Evolutionary conservation across 352 stramenopile genomes (phyloP).

Genomic region (Phytophthora litchii): DNA sequence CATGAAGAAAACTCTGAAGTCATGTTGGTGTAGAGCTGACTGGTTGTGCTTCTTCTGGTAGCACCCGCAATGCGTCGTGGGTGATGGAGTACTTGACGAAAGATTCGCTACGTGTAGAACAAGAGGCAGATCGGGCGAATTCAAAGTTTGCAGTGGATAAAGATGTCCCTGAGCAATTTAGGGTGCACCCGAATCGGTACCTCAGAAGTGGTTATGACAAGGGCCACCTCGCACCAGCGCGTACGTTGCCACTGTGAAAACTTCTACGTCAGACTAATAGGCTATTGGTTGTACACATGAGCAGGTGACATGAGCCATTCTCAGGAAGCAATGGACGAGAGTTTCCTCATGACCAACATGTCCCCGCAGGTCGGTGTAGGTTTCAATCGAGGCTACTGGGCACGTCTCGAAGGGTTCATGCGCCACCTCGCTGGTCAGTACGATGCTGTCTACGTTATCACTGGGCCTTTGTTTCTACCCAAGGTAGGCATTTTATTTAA

Average conservation of each 20-base stretch:
- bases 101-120: conserved; percentile 64
- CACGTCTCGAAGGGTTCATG: conserved; percentile 86
- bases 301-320: conserved; percentile 87
- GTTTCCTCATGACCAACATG: conserved; percentile 96
- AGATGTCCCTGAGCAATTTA: conserved; percentile 73
- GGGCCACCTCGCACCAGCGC: conserved; percentile 92
- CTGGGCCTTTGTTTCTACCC: conserved; percentile 93
- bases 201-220: conserved; percentile 94
- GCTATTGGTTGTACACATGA: background rate
- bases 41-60: conserved; percentile 19
- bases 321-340: conserved; percentile 90
- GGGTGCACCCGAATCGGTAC: conserved; percentile 89
- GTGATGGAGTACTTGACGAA: conserved; percentile 86
- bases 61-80: conserved; percentile 86
- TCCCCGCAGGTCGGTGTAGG: conserved; percentile 90
- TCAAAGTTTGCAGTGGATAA: conserved; percentile 89
- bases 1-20: background rate
- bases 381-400: conserved; percentile 92
- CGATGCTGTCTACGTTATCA: conserved; percentile 90
- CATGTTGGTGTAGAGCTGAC: background rate
- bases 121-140: conserved; percentile 81
- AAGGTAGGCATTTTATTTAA: conserved; percentile 40
- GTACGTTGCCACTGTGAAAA: conserved; percentile 30
- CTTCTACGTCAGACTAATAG: background rate
- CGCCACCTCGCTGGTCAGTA: conserved; percentile 81